phyloP scores from a whole-genome alignment of 176 grass and related monocot genomes.

The Eleusine indica region DNA sequence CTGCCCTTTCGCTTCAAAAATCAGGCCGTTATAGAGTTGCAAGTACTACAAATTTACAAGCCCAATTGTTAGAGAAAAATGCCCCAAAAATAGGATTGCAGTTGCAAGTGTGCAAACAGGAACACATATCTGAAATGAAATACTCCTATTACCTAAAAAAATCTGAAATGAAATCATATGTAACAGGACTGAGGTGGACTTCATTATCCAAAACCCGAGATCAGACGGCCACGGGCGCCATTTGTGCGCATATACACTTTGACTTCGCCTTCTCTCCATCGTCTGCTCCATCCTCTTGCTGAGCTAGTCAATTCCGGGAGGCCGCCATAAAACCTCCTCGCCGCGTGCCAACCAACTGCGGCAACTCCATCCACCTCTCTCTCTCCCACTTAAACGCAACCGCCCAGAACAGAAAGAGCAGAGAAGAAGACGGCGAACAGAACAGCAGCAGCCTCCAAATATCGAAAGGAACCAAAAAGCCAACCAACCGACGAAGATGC shows the following conservation, averaged over 20 bases:
- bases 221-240: background rate
- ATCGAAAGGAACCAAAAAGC: background rate
- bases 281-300: background rate
- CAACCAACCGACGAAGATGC: background rate
- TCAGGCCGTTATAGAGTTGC: background rate
- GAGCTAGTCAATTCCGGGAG: constrained; percentile 31
- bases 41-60: background rate
- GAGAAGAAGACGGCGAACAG: background rate
- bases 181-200: background rate
- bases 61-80: background rate
- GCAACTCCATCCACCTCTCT: background rate
- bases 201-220: background rate
- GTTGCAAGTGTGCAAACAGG: background rate
- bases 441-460: background rate
- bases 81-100: background rate
- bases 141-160: background rate
- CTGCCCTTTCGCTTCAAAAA: background rate
- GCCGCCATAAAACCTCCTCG: constrained; percentile 34
- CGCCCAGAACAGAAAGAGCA: constrained; percentile 7
- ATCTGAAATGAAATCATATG: background rate
- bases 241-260: background rate
- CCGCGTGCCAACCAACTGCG: constrained; percentile 36
- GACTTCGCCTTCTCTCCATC: background rate
- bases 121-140: background rate
- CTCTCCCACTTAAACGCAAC: constrained; percentile 43